phyloP scores from a whole-genome alignment of 2,329 filamentous ascomycete species.

The Alternaria sp. region DNA sequence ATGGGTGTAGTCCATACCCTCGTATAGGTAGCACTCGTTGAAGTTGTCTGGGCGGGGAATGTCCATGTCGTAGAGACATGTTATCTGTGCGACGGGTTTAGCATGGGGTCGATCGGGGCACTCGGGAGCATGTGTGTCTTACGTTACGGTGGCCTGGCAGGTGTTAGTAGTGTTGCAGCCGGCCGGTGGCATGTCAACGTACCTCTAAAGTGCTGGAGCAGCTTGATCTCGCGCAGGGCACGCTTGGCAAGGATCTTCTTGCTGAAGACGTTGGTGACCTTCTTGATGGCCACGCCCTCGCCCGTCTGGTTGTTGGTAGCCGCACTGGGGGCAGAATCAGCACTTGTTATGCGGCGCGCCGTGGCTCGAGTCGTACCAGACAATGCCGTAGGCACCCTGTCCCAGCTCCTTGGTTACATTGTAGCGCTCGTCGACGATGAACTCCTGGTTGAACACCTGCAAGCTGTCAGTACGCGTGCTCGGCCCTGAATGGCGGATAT shows the following conservation, averaged over 20 bases:
- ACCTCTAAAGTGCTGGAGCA: constrained; percentile 91
- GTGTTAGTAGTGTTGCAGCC: constrained; percentile 28
- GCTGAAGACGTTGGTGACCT: constrained; percentile 99
- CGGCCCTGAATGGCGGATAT: not conserved
- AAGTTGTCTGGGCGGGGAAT: constrained; percentile 97
- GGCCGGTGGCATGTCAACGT: constrained; percentile 13
- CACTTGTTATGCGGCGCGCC: constrained; percentile 4
- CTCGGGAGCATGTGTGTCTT: constrained; percentile 53
- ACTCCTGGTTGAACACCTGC: constrained; percentile 93
- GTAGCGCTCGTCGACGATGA: constrained; percentile 97
- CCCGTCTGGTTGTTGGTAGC: constrained; percentile 89
- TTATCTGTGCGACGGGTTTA: constrained; percentile 72
- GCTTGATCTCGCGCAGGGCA: constrained; percentile 96
- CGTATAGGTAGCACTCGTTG: constrained; percentile 98
- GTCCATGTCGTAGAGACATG: constrained; percentile 99
- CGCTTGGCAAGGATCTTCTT: constrained; percentile 99
- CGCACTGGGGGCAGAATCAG: constrained; percentile 65
- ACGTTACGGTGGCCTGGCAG: constrained; percentile 55
- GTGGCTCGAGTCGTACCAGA: constrained; percentile 70
- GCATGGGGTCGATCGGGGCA: constrained; percentile 47
- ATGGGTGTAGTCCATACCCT: constrained; percentile 65
- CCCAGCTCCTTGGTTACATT: constrained; percentile 98
- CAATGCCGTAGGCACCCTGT: constrained; percentile 97
- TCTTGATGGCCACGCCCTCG: constrained; percentile 98
- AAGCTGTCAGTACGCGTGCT: not conserved